Evolutionary conservation across 306 rosid species (phyloP).

Genomic region (Myrica gale): DNA sequence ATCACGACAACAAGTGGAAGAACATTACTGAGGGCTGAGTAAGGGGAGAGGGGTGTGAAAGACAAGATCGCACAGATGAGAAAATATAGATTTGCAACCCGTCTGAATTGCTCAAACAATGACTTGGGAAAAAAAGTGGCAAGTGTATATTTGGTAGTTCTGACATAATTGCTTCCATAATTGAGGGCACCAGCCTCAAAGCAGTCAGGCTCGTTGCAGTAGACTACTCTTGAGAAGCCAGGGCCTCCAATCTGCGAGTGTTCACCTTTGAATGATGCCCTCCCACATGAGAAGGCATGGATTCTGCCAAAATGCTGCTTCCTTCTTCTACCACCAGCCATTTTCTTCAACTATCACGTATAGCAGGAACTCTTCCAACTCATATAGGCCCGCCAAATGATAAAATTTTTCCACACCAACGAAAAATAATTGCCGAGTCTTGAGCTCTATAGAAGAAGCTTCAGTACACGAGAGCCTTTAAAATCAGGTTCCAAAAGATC

Average conservation of each 20-base stretch:
- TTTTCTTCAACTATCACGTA: conserved; percentile 15
- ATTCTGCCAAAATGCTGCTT: conserved; percentile 70
- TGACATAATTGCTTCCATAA: conserved; percentile 75
- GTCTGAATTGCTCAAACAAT: conserved; percentile 86
- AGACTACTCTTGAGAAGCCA: conserved; percentile 82
- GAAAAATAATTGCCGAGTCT: background rate
- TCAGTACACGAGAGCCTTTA: conserved; percentile 13
- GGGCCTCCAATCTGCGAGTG: conserved; percentile 92
- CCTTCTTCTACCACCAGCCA: conserved; percentile 63
- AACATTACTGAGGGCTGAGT: conserved; percentile 74
- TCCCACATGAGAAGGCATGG: conserved; percentile 80
- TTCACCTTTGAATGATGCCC: conserved; percentile 59
- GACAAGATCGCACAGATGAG: conserved; percentile 73
- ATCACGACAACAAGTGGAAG: conserved; percentile 76
- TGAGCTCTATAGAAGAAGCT: conserved; percentile 5
- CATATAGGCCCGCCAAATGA: background rate
- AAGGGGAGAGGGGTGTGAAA: conserved; percentile 79
- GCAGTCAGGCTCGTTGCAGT: conserved; percentile 68
- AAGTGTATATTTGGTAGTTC: conserved; percentile 76
- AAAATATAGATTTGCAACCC: conserved; percentile 86
- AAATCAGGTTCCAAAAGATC: conserved; percentile 12
- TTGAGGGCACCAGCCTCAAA: conserved; percentile 38
- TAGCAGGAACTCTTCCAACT: background rate
- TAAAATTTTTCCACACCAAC: conserved; percentile 1
- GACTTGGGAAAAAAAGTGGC: conserved; percentile 86